Conservation (phyloP, 192 early-diverging fungal genomes). For the Irineochytrium annulatum region DNA sequence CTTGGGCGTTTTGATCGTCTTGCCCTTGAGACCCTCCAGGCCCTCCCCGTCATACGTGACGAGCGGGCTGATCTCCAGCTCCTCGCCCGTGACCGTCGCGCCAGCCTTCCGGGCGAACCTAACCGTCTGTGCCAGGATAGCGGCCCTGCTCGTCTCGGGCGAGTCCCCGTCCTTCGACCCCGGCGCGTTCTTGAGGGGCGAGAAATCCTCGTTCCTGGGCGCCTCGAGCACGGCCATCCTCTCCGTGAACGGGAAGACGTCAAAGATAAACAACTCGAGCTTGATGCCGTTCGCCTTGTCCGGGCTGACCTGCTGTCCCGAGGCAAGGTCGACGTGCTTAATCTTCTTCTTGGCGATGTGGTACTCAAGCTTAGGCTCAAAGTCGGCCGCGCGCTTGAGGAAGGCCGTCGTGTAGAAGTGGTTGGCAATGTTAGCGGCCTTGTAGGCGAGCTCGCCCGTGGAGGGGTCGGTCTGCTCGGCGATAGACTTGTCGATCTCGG, state of each 20-base stretch:
- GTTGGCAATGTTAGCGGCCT: conserved; percentile 97
- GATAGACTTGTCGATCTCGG: conserved; percentile 79
- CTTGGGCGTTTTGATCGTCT: conserved; percentile 61
- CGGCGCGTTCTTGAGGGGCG: conserved; percentile 96
- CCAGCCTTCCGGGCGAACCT: conserved; percentile 85
- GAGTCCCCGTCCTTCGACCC: conserved; percentile 75
- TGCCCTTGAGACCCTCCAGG: conserved; percentile 70
- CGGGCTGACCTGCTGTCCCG: conserved; percentile 69
- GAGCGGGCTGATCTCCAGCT: conserved; percentile 84
- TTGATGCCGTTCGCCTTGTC: conserved; percentile 92
- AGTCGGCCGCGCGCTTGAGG: conserved; percentile 74
- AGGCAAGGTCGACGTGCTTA: conserved; percentile 75
- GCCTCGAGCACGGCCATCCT: conserved; percentile 89
- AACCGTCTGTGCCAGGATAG: conserved; percentile 82
- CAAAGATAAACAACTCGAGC: conserved; percentile 98
- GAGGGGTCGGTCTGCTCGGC: conserved; percentile 63
- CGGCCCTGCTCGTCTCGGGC: conserved; percentile 88
- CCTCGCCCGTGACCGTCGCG: conserved; percentile 61
- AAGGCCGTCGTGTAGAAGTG: conserved; percentile 96
- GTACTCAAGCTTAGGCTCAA: conserved; percentile 85
- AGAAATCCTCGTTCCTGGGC: conserved; percentile 92
- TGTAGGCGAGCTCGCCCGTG: conserved; percentile 70
- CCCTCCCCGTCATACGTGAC: conserved; percentile 94
- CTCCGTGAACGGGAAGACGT: conserved; percentile 91
- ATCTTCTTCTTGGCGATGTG: conserved; percentile 99